These are phyloP conservation scores for Hypoxylon sp. DNA, from an alignment of 2,329 filamentous ascomycete genomes.

Conservation along the genomic window DNA sequence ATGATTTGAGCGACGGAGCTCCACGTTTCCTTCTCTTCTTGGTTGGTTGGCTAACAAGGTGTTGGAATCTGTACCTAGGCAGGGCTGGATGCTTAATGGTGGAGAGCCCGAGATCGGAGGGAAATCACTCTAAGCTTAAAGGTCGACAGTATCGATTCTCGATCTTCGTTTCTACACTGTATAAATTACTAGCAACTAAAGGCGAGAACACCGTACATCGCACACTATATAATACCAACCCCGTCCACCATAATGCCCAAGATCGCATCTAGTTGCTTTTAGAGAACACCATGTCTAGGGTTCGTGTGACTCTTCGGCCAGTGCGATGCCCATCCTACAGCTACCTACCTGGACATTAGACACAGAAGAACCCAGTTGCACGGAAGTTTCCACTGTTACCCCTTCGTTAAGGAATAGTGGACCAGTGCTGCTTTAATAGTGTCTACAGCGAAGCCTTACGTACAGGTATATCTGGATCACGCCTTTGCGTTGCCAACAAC, in stretches of 20 bases:
- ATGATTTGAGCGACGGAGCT: conserved; percentile 8
- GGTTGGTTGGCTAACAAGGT: conserved; percentile 6
- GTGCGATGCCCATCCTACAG: conserved; percentile 8
- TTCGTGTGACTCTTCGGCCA: conserved; percentile 27
- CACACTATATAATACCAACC: conserved; percentile 1
- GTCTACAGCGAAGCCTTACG: conserved; percentile 5
- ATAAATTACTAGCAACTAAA: background rate
- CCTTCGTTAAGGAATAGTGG: conserved; percentile 14
- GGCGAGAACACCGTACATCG: conserved; percentile 1
- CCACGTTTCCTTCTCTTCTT: conserved; percentile 23
- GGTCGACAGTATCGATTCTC: conserved; percentile 15
- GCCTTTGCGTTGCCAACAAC: conserved; percentile 25
- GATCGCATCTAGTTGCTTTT: conserved; percentile 5
- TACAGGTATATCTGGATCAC: conserved; percentile 19
- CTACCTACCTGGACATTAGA: too few relatives aligned
- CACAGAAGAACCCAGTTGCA: background rate
- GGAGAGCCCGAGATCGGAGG: conserved; percentile 39
- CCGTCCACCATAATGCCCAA: background rate
- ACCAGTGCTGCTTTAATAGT: conserved; percentile 33
- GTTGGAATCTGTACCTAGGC: background rate
- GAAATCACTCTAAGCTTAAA: conserved; percentile 17
- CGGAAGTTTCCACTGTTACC: conserved; percentile 3
- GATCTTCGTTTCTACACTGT: background rate
- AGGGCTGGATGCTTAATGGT: conserved; percentile 21
- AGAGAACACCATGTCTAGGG: conserved; percentile 1